These are phyloP conservation scores for Tolypocladium album DNA, from an alignment of 2,329 filamentous ascomycete species.

Conservation along the genomic window DNA sequence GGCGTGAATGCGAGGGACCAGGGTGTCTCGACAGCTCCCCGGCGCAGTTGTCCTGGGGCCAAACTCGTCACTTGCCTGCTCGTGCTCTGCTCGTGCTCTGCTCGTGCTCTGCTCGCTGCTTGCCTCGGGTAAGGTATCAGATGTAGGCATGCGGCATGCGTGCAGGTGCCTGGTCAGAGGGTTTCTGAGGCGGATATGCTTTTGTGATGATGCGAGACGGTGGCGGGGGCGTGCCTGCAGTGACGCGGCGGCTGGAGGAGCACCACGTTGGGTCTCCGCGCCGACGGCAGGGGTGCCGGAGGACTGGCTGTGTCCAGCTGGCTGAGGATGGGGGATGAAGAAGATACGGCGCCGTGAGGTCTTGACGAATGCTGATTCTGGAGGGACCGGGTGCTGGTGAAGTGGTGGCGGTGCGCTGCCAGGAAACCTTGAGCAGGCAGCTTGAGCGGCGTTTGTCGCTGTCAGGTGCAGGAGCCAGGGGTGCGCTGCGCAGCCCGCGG, in stretches of 20 bases:
- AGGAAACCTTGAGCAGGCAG: neutral
- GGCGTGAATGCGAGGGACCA: neutral
- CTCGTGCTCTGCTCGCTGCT: neutral
- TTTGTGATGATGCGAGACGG: neutral
- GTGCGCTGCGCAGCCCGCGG: neutral
- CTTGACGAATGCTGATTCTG: neutral
- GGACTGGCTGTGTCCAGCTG: neutral
- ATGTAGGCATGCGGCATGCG: neutral
- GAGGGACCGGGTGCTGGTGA: neutral
- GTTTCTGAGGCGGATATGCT: neutral
- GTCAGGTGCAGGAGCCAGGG: neutral
- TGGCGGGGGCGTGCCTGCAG: neutral
- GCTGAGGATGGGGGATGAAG: neutral
- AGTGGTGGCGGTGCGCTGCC: neutral
- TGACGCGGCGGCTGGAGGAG: neutral
- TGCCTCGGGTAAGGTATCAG: neutral
- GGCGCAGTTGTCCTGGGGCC: neutral
- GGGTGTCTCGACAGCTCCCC: neutral
- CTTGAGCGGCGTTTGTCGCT: neutral
- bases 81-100: no score
- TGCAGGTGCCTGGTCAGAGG: no score
- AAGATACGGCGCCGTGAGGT: neutral
- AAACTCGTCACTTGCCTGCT: neutral
- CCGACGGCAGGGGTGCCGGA: neutral
- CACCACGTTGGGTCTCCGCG: neutral